A percentile compares a stretch with the other conserved stretches of the same genome.
Evolutionary conservation across 2,329 filamentous ascomycete species (phyloP).

Genomic region (Beauveria rudraprayagi): DNA sequence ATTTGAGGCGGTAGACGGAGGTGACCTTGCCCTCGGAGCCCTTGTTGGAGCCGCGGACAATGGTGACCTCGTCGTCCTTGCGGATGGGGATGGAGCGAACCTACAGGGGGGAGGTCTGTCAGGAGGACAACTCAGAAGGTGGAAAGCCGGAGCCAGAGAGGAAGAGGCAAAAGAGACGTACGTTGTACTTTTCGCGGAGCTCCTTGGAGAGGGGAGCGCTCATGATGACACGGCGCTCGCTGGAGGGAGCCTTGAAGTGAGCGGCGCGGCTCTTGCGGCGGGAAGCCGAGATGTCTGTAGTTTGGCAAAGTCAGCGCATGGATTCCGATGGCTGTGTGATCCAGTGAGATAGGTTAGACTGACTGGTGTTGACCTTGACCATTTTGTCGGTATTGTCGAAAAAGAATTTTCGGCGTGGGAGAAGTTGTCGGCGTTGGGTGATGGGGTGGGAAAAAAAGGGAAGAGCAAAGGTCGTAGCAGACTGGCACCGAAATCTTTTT

Average conservation of each 20-base stretch:
- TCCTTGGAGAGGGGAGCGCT: constrained; percentile 93
- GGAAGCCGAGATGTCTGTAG: constrained; percentile 59
- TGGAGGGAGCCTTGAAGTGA: constrained; percentile 93
- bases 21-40: constrained; percentile 97
- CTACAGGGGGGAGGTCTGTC: constrained; percentile 33
- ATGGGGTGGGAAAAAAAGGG: constrained; percentile 12
- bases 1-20: constrained; percentile 97
- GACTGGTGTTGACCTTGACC: constrained; percentile 62
- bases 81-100: constrained; percentile 94
- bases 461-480: constrained; percentile 5
- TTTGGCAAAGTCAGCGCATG: neutral
- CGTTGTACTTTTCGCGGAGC: constrained; percentile 98
- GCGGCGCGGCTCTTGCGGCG: constrained; percentile 98
- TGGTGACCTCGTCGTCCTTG: constrained; percentile 92
- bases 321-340: neutral
- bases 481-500: constrained; percentile 3
- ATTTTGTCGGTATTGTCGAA: constrained; percentile 43
- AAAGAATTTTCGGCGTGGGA: constrained; percentile 12
- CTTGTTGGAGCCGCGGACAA: constrained; percentile 92
- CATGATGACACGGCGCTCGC: constrained; percentile 93
- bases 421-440: constrained; percentile 24
- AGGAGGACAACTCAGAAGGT: neutral
- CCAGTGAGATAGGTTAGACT: constrained; percentile 19
- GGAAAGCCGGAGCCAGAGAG: neutral
- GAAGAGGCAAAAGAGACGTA: constrained; percentile 40